Evolutionary conservation across 1,139 yeast species (phyloP).

Genomic region (Chernovozyma aurita): DNA sequence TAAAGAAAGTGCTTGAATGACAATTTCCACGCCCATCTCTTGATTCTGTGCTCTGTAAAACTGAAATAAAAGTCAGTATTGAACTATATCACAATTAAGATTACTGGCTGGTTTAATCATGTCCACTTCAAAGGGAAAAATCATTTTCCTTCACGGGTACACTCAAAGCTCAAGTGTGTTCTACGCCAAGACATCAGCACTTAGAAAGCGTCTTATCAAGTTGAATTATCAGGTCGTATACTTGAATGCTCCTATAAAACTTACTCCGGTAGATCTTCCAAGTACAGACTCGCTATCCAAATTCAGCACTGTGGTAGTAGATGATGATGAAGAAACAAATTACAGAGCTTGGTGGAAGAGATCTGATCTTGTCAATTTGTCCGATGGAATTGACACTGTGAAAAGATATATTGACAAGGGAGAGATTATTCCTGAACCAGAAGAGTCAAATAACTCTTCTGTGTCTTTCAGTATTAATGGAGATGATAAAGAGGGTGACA

Average conservation of each 20-base stretch:
- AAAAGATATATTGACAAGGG: conserved; percentile 27
- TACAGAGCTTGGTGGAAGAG: conserved; percentile 40
- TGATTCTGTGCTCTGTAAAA: too few relatives aligned
- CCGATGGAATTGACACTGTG: conserved; percentile 26
- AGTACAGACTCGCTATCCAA: conserved; percentile 42
- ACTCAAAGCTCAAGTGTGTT: conserved; percentile 42
- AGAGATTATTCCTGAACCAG: conserved; percentile 18
- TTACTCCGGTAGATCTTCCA: conserved; percentile 69
- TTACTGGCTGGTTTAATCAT: too few relatives aligned
- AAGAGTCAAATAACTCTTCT: conserved; percentile 13
- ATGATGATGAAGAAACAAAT: conserved; percentile 18
- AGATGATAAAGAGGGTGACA: conserved; percentile 16
- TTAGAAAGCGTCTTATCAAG: conserved; percentile 34
- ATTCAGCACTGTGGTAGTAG: conserved; percentile 24
- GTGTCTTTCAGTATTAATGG: conserved; percentile 9
- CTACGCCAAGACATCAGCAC: conserved; percentile 44
- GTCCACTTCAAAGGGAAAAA: conserved; percentile 19
- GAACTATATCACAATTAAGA: too few relatives aligned
- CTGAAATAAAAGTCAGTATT: too few relatives aligned
- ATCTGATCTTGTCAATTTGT: conserved; percentile 22
- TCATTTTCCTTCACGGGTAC: conserved; percentile 42
- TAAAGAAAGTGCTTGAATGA: too few relatives aligned
- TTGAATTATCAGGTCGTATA: conserved; percentile 60
- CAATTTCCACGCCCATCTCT: too few relatives aligned
- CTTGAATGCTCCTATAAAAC: conserved; percentile 67